phyloP scores from a whole-genome alignment of 2,329 filamentous ascomycete species.

The Colletotrichum filicis region DNA sequence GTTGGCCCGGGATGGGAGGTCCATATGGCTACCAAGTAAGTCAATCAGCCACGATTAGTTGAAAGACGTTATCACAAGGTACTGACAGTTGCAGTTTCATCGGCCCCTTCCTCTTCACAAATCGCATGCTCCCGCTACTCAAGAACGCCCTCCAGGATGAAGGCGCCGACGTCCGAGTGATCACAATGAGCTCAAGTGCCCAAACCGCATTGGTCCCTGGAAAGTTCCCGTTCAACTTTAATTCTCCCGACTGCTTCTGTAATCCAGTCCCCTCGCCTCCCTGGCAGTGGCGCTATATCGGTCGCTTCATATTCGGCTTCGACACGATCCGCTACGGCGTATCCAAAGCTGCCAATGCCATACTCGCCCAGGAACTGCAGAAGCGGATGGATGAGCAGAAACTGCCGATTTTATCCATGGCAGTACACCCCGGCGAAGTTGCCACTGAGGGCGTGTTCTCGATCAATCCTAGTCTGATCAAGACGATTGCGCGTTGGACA shows the following conservation, averaged over 20 bases:
- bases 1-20: slow-evolving; percentile 37
- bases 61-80: too few relatives aligned
- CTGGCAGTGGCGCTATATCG: slow-evolving; percentile 27
- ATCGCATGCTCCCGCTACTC: slow-evolving; percentile 41
- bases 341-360: slow-evolving; percentile 37
- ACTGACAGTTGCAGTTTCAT: too few relatives aligned
- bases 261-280: slow-evolving; percentile 24
- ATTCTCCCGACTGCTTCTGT: slow-evolving; percentile 14
- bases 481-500: slow-evolving; percentile 2
- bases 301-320: slow-evolving; percentile 29
- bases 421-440: slow-evolving; percentile 37
- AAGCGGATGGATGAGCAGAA: slow-evolving; percentile 24
- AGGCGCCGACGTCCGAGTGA: slow-evolving; percentile 38
- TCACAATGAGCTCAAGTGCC: slow-evolving; percentile 37
- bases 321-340: slow-evolving; percentile 40
- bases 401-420: slow-evolving; percentile 29
- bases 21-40: slow-evolving; percentile 39
- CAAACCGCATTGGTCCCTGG: slow-evolving; percentile 27
- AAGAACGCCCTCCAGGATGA: slow-evolving; percentile 32
- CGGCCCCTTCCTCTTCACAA: slow-evolving; percentile 40
- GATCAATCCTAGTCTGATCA: slow-evolving; percentile 8
- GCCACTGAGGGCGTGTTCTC: slow-evolving; percentile 18
- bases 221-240: slow-evolving; percentile 37
- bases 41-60: background rate
- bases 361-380: slow-evolving; percentile 37